phyloP scores from a whole-genome alignment of 106 monocot genomes.

The Ottelia alismoides region DNA sequence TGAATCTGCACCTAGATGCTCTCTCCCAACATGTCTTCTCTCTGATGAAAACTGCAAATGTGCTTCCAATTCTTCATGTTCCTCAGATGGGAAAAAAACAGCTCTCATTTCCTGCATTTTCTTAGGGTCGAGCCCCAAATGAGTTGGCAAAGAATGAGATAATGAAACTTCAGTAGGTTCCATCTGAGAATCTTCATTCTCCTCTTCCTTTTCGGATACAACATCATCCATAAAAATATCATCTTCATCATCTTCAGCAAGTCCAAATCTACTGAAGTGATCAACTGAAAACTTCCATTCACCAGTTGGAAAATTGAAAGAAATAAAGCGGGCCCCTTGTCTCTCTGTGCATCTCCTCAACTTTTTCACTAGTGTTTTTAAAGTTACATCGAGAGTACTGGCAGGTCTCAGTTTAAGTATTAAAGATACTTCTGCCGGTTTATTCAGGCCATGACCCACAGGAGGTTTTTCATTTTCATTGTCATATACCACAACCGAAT shows the following conservation, averaged over 20 bases:
- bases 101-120: constrained; percentile 95
- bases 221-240: constrained; percentile 66
- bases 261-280: constrained; percentile 94
- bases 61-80: constrained; percentile 45
- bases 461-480: constrained; percentile 61
- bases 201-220: constrained; percentile 15
- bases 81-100: constrained; percentile 68
- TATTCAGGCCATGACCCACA: constrained; percentile 79
- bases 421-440: constrained; percentile 76
- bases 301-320: constrained; percentile 37
- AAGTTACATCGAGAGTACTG: not conserved
- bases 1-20: constrained; percentile 34
- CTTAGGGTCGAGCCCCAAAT: constrained; percentile 81
- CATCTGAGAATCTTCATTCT: constrained; percentile 15
- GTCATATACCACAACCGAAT: constrained; percentile 64
- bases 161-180: constrained; percentile 20
- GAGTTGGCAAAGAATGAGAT: constrained; percentile 93
- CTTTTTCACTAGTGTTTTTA: constrained; percentile 10
- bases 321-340: constrained; percentile 72
- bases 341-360: constrained; percentile 32
- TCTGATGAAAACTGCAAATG: constrained; percentile 29
- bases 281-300: constrained; percentile 76
- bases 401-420: constrained; percentile 16
- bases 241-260: constrained; percentile 61
- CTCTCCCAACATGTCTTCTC: constrained; percentile 18